Base-by-base conservation (phyloP, 2,329 filamentous ascomycete species). In the Trichoderma oligosporum region DNA sequence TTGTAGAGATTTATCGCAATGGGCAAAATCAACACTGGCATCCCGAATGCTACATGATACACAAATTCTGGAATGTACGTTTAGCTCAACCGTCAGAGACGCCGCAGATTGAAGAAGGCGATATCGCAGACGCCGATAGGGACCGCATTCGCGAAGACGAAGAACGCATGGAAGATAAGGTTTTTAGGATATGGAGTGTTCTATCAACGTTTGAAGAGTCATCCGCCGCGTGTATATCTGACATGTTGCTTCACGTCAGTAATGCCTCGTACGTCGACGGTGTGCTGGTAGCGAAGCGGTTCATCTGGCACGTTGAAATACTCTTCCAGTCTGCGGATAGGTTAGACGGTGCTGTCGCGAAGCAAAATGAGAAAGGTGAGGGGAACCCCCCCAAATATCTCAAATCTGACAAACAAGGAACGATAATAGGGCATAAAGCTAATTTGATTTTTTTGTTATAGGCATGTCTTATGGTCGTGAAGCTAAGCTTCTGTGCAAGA, bases 11-110 rank as follows among this genome's bases (percentile, higher is more conserved):
- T 61, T 99, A 92, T 74, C 87, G 94, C 65, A 97, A 97, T 72
- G 93, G 93, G 2, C 89, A 96, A 70, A 97, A 97, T 69, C 94
- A 99, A 69, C 94, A 99, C 71, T 99, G 94, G 94, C 94, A 99
- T 70, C 94, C 94, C 2, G 94, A 99, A 74, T 99, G 94, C 73
- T 99, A 99, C 74, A 99, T 99, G 94, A 99, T 99, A 61, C 94
- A 99, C 76, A 99, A 99, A 69, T 99, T 97, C 74, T 99, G 94
- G 94, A 99, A 97, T 70, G 94, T 99, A 59, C 86, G 94, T 51
- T 78, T 99, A 35, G 84, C 85, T 9, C 81, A 85, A 24, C 78
- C 82, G 9, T 79, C 81, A 38, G 79, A 85, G 57, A 69, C 73
- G 9, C 68, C 77, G 33, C 74, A 79, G 57, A 73, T 71, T 27